Base-by-base conservation (phyloP, 2,329 filamentous ascomycete genomes). In the Colletotrichum australisinense region DNA sequence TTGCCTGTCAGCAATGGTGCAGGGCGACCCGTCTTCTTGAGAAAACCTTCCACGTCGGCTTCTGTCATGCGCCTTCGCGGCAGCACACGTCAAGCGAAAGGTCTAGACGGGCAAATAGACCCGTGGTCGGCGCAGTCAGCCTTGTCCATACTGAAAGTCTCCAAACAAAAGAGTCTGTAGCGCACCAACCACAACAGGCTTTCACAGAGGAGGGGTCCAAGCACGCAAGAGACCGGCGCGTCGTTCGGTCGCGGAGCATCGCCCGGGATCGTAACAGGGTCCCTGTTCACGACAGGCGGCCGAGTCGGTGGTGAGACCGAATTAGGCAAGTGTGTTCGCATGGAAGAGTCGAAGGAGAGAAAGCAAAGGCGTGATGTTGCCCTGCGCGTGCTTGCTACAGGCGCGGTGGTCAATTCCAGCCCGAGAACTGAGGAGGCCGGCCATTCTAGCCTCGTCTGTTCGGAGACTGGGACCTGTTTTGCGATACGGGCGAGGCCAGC, bases 231-330 rank as follows among this genome's bases (percentile, higher is more conserved):
- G 19, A 22, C 46, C 60, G 60, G 62, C n/a, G n/a, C 28, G 9
- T 35, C 26, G 14, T 24, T 64, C 62, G 62, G 62, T 46, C 30
- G 30, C 30, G 28, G 59, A 6, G 24, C 38, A 30, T 35, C 46
- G 16, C 46, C 22, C 32, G 35, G 42, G 59, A 63, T 19, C 35
- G 14, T 42, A 42, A 42, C 30, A 28, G 46, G 8, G 32, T 11
- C 62, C 62, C 62, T 64, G 62, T 38, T 55, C 62, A 35, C 19
- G 30, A 63, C 46, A 64, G 62, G 46, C 62, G 30, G 22, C 62
- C 24, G 28, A 30, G 28, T 58, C 62, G 60, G 60, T 35, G 7
- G 28, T 22, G 60, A 53, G 60, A 30, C 62, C 62, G 46, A 19
- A 64, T 32, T 11, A 30, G 46, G 62, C 30, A 64, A 55, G 26